Percentiles rank a stretch among this genome's conserved stretches.
These are phyloP conservation scores for Aspergillus unguis DNA, from an alignment of 2,329 filamentous ascomycete species.

Conservation along the genomic window DNA sequence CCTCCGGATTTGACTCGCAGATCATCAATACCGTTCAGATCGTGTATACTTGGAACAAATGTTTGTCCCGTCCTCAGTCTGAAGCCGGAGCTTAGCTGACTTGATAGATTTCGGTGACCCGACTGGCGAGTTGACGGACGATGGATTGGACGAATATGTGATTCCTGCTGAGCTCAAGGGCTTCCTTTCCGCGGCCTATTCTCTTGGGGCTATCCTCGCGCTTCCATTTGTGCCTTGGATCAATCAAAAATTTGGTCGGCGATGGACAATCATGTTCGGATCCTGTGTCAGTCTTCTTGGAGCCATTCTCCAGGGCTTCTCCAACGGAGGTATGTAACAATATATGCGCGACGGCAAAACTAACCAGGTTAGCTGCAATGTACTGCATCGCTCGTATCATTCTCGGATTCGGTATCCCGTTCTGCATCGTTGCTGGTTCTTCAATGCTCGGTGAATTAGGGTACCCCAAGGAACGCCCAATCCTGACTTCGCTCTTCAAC, in stretches of 20 bases:
- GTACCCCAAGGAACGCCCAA: slow-evolving; percentile 59
- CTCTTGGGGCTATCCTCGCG: slow-evolving; percentile 56
- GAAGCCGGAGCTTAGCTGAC: slow-evolving; percentile 7
- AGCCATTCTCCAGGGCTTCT: slow-evolving; percentile 55
- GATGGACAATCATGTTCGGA: slow-evolving; percentile 57
- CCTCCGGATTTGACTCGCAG: slow-evolving; percentile 57
- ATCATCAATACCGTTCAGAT: slow-evolving; percentile 48
- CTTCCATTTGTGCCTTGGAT: slow-evolving; percentile 57
- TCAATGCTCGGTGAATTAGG: slow-evolving; percentile 59
- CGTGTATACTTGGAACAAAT: slow-evolving; percentile 38
- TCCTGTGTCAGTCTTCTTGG: slow-evolving; percentile 55
- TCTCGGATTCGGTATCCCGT: slow-evolving; percentile 61
- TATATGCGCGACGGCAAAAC: not conserved
- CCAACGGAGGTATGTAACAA: slow-evolving; percentile 41
- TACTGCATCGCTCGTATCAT: slow-evolving; percentile 59
- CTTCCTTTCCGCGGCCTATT: slow-evolving; percentile 58
- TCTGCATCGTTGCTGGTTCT: slow-evolving; percentile 58
- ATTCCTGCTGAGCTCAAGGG: slow-evolving; percentile 37
- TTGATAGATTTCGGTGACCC: slow-evolving; percentile 20
- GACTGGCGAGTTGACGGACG: slow-evolving; percentile 18
- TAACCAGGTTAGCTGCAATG: slow-evolving; percentile 48
- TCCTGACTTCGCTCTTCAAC: slow-evolving; percentile 61
- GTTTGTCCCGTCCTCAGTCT: slow-evolving; percentile 14
- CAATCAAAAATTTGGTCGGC: slow-evolving; percentile 55
- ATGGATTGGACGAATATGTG: slow-evolving; percentile 18